phyloP scores from a whole-genome alignment of 768 basidiomycete species.

The Neoboletus subvelutipes region DNA sequence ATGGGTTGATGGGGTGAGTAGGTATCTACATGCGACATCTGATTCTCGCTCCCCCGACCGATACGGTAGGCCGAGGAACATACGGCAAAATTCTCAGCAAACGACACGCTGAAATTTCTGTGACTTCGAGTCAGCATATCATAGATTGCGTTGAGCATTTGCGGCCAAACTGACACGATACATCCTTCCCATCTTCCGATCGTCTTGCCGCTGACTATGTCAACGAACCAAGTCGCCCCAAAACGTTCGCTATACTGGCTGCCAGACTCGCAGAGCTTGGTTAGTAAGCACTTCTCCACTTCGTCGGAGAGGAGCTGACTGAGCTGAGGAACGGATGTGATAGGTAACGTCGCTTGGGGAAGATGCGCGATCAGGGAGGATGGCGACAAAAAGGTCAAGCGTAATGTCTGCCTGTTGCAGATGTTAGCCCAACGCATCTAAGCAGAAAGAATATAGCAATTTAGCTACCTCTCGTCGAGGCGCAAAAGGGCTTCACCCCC shows the following conservation, averaged over 20 bases:
- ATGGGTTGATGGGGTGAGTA: conserved; percentile 33
- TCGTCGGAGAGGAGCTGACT: conserved; percentile 75
- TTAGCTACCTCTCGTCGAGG: conserved; percentile 61
- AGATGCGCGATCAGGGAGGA: conserved; percentile 77
- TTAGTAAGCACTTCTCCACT: conserved; percentile 66
- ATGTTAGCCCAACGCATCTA: not conserved
- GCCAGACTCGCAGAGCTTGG: conserved; percentile 68
- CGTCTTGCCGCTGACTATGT: conserved; percentile 57
- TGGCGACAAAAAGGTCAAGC: conserved; percentile 74
- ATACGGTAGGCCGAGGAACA: conserved; percentile 60
- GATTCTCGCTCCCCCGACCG: conserved; percentile 40
- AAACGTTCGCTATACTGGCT: conserved; percentile 49
- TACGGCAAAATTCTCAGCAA: conserved; percentile 48
- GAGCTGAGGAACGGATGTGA: conserved; percentile 76
- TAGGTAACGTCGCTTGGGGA: conserved; percentile 70
- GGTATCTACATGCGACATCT: conserved; percentile 43
- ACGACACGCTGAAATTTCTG: conserved; percentile 66
- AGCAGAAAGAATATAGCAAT: conserved; percentile 1
- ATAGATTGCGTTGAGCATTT: not conserved
- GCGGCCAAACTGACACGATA: conserved; percentile 54
- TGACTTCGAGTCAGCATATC: conserved; percentile 3
- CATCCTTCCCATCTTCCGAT: conserved; percentile 82
- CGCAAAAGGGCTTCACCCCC: conserved; percentile 74
- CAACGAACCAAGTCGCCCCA: conserved; percentile 74
- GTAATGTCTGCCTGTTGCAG: conserved; percentile 61